Percentiles rank a stretch among this genome's conserved stretches.
Evolutionary conservation across 345 rosid genomes (phyloP).

Genomic region (Nasturtium officinale): DNA sequence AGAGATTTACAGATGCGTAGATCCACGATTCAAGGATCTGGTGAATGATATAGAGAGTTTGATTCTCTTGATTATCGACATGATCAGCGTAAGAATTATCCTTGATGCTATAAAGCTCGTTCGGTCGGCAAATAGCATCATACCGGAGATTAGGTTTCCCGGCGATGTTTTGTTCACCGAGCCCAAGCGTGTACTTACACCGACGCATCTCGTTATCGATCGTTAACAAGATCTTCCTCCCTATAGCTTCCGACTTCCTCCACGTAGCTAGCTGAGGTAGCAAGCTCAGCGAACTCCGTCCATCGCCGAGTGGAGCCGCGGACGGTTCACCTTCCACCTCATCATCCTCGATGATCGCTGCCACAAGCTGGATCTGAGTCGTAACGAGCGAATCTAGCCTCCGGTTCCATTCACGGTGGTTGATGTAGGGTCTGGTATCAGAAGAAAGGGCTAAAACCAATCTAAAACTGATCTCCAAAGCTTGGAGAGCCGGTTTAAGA

Average conservation of each 20-base stretch:
- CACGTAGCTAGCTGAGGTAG: slow-evolving; percentile 78
- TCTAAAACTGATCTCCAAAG: slow-evolving; percentile 79
- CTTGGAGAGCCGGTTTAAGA: slow-evolving; percentile 79
- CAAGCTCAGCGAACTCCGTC: slow-evolving; percentile 70
- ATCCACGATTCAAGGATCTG: slow-evolving; percentile 95
- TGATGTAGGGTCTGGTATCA: slow-evolving; percentile 74
- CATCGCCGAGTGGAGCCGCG: slow-evolving; percentile 47
- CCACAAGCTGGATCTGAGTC: slow-evolving; percentile 68
- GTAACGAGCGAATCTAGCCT: slow-evolving; percentile 73
- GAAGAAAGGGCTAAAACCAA: slow-evolving; percentile 61
- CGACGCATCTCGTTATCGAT: slow-evolving; percentile 83
- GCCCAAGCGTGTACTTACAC: slow-evolving; percentile 75
- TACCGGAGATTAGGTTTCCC: slow-evolving; percentile 80
- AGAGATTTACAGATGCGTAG: slow-evolving; percentile 48
- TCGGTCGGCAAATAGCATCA: slow-evolving; percentile 80
- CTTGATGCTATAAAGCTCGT: slow-evolving; percentile 57
- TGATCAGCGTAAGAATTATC: slow-evolving; percentile 57
- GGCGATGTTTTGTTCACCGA: slow-evolving; percentile 80
- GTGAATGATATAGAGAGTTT: slow-evolving; percentile 59
- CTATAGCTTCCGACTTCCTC: slow-evolving; percentile 70
- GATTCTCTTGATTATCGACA: slow-evolving; percentile 72
- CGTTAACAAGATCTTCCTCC: slow-evolving; percentile 60
- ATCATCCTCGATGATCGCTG: slow-evolving; percentile 54
- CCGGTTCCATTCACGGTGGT: slow-evolving; percentile 72
- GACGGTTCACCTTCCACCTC: background rate